phyloP scores from a whole-genome alignment of 768 basidiomycete genomes.

The Suillus decipiens region DNA sequence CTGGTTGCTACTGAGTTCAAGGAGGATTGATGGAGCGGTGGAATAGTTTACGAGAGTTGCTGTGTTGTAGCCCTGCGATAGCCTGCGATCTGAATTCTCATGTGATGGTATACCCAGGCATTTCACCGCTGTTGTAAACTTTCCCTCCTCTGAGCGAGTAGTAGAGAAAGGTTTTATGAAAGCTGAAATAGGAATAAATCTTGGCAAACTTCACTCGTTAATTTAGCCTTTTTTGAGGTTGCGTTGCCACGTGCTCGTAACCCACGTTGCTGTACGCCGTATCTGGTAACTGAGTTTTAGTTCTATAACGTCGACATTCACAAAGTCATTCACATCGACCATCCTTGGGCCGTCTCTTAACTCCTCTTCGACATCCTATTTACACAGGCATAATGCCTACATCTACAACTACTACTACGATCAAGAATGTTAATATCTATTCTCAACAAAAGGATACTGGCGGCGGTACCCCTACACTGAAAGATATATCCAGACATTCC shows the following conservation, averaged over 20 bases:
- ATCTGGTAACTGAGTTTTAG: constrained; percentile 21
- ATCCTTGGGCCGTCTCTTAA: constrained; percentile 8
- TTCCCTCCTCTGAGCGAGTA: constrained; percentile 14
- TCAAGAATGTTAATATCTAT: constrained; percentile 12
- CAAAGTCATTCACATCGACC: constrained; percentile 19
- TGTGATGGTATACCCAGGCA: constrained; percentile 9
- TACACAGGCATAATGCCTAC: constrained; percentile 17
- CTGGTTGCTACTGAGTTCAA: constrained; percentile 29
- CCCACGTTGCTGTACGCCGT: constrained; percentile 30
- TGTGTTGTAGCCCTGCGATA: constrained; percentile 9
- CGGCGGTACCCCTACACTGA: constrained; percentile 30
- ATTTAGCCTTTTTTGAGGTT: constrained; percentile 27
- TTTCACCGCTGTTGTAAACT: constrained; percentile 8
- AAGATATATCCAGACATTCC: constrained; percentile 43
- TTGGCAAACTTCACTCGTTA: constrained; percentile 19
- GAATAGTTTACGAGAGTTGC: constrained; percentile 11
- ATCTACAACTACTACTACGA: constrained; percentile 14
- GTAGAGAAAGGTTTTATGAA: constrained; percentile 16
- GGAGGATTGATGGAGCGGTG: constrained; percentile 5
- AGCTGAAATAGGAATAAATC: constrained; percentile 2
- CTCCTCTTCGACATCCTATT: constrained; percentile 8
- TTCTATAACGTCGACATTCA: constrained; percentile 35
- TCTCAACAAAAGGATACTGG: constrained; percentile 11
- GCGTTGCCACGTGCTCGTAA: constrained; percentile 31
- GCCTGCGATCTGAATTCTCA: constrained; percentile 14